Percentiles rank a stretch among this genome's conserved stretches.
Evolutionary conservation across 371 early-diverging fungal species (phyloP).

Genomic region (Zancudomyces culisetae): DNA sequence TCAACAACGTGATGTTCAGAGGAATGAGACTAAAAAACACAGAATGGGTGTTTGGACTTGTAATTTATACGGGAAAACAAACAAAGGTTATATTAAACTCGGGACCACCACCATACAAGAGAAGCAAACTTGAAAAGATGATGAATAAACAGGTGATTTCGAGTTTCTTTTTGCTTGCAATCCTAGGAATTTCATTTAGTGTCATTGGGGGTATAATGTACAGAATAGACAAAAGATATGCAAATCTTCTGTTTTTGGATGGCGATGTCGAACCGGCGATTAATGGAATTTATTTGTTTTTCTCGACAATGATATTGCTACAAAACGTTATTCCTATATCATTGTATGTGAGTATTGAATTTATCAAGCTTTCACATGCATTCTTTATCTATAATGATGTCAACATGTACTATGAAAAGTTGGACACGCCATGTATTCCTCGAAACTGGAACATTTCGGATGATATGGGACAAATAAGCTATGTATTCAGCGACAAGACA

Average conservation of each 20-base stretch:
- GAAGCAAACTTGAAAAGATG: conserved; percentile 71
- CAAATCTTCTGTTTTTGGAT: conserved; percentile 11
- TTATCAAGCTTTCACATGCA: conserved; percentile 60
- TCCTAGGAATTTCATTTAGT: conserved; percentile 47
- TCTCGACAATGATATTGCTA: conserved; percentile 70
- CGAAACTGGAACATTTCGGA: conserved; percentile 83
- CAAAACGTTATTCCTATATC: conserved; percentile 95
- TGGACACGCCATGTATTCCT: conserved; percentile 47
- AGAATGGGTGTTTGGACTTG: conserved; percentile 64
- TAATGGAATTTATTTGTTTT: conserved; percentile 21
- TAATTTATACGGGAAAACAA: conserved; percentile 75
- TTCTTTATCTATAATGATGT: conserved; percentile 71
- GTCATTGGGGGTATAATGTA: conserved; percentile 22
- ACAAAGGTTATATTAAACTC: conserved; percentile 85
- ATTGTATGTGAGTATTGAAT: conserved; percentile 87
- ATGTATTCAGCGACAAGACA: conserved; percentile 94
- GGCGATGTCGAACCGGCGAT: conserved; percentile 7
- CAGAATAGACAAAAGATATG: conserved; percentile 7
- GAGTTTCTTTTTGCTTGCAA: conserved; percentile 55
- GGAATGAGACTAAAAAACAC: conserved; percentile 84
- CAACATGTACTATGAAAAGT: conserved; percentile 61
- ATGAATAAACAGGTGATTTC: conserved; percentile 71
- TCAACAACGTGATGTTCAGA: conserved; percentile 71
- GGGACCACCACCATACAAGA: conserved; percentile 67
- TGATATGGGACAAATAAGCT: conserved; percentile 88